Conservation (phyloP, 1,284 basidiomycete species). For the Ustilago hordei region DNA sequence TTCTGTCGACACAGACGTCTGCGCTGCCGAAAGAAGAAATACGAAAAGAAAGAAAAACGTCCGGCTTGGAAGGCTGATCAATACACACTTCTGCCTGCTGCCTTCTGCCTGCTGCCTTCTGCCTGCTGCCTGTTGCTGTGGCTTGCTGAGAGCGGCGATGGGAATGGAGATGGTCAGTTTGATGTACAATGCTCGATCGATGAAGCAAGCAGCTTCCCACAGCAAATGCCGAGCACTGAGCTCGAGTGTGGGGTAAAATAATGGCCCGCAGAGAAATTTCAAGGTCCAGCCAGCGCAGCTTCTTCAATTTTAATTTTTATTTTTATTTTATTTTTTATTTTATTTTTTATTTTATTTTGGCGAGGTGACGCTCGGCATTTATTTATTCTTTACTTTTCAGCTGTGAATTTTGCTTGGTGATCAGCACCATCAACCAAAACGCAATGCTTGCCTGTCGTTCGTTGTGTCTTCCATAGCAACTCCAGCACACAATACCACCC, state of each 20-base stretch:
- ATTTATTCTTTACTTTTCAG: not conserved
- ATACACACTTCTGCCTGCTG: not conserved
- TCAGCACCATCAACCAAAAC: not conserved
- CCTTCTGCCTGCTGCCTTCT: too few relatives aligned
- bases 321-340: too few relatives aligned
- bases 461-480: too few relatives aligned
- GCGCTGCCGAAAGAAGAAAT: not conserved
- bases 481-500: not conserved
- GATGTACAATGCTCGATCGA: too few relatives aligned
- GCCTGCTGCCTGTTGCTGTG: not conserved
- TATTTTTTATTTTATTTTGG: not conserved
- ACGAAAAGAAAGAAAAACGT: not conserved
- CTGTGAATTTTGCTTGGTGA: not conserved
- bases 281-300: too few relatives aligned
- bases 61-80: not conserved
- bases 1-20: not conserved
- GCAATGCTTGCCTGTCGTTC: too few relatives aligned
- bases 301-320: too few relatives aligned
- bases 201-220: too few relatives aligned
- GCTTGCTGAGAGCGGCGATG: too few relatives aligned
- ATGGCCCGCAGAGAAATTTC: not conserved
- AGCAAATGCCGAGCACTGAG: too few relatives aligned
- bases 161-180: too few relatives aligned
- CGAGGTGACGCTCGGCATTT: not conserved
- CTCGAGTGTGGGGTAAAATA: not conserved